Evolutionary conservation across 2,329 filamentous ascomycete species (phyloP), one percentile per base, ranked within the genome.

Genomic region (Arthrobotrys iridis): DNA sequence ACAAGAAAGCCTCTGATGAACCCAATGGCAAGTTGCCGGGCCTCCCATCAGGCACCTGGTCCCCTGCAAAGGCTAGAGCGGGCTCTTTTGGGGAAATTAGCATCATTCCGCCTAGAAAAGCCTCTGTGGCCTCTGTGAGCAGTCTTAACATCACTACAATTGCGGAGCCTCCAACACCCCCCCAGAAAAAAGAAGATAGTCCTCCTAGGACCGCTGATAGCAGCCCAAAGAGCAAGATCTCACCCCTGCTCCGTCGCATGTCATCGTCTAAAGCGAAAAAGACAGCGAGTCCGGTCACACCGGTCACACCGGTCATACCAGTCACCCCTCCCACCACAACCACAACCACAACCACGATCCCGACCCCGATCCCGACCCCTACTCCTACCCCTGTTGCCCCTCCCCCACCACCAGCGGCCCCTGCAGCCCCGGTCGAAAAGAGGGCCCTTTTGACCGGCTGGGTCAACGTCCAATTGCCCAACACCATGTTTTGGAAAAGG

Each of bases 401-500:
- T 15, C 22, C 60, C 0, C 40, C 79, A 62, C 79, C n/a, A 78
- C 81, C 73, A 78, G 82, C 13, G 82, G 82, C 52, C 83, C 89
- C 60, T 85, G 90, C 76, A 87, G 96, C 82, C 93, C 93, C 55
- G 92, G 97, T 80, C 15, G 76, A 74, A 24, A 79, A 78, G 60
- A 78, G 59, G 18, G 74, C 71, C 55, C 60, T 80, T 26, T 75
- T 79, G 20, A 74, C 75, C 46, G 78, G 79, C 11, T 80, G 77
- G 77, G 90, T 99, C 77, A 98, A 99, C 79, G 92, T 98, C 8
- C 95, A 99, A 81, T 97, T 99, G 81, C 95, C 95, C 0, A 94
- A 98, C 81, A 96, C 93, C 64, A 86, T 99, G 50, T 86, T 99
- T 10, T 99, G 95, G 95, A 99, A 98, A 84, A 91, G 94, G 64